A percentile compares a stretch with the other conserved stretches of the same genome.
phyloP scores from a whole-genome alignment of 78 protist genomes.

The Chrysochromulina parva region DNA sequence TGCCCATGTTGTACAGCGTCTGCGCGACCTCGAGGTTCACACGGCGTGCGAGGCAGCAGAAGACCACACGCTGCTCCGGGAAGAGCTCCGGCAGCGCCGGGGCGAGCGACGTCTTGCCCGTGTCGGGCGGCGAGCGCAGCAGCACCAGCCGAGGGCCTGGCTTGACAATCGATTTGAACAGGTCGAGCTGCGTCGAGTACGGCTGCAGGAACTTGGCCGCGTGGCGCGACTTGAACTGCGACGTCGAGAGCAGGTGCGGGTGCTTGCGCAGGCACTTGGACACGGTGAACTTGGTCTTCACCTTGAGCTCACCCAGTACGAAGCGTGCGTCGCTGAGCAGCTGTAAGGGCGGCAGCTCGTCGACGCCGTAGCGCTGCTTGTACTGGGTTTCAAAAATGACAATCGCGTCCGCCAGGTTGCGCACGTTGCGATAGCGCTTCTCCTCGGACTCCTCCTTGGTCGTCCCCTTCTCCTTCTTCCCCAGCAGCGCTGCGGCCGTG shows the following conservation, averaged over 20 bases:
- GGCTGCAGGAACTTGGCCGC: conserved; percentile 24
- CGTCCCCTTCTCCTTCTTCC: not conserved
- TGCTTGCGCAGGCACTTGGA: conserved; percentile 13
- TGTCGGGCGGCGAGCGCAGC: conserved; percentile 8
- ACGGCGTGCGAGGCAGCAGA: conserved; percentile 23
- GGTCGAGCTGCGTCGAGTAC: not conserved
- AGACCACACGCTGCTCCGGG: not conserved
- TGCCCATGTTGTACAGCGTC: conserved; percentile 3
- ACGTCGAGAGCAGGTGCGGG: not conserved
- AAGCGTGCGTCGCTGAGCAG: not conserved
- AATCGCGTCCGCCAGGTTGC: conserved; percentile 13
- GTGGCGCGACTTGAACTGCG: not conserved
- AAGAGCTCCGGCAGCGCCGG: not conserved
- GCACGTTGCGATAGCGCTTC: too few relatives aligned
- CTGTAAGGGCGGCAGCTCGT: not conserved
- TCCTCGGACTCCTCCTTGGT: not conserved
- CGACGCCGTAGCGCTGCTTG: not conserved
- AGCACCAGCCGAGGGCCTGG: not conserved
- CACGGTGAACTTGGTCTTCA: not conserved
- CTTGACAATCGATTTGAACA: not conserved
- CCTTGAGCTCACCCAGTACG: not conserved
- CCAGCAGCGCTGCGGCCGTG: not conserved
- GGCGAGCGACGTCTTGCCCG: conserved; percentile 8
- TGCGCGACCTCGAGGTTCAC: conserved; percentile 19
- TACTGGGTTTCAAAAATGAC: not conserved